phyloP scores from a whole-genome alignment of 2,329 filamentous ascomycete species.

The Ophiocordyceps camponoti-floridani region DNA sequence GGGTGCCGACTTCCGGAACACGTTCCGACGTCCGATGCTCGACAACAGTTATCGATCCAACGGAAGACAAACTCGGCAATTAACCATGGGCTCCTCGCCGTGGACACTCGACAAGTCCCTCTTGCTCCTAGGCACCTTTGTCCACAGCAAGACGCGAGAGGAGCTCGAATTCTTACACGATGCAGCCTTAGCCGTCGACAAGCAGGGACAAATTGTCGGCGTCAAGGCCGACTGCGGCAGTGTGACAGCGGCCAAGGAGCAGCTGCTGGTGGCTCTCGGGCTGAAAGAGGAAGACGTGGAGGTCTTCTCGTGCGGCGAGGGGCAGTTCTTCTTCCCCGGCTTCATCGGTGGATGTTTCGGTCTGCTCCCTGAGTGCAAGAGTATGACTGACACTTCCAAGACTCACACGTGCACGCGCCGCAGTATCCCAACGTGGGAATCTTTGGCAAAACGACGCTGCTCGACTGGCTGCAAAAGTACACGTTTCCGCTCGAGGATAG shows the following conservation, averaged over 20 bases:
- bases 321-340: constrained; percentile 68
- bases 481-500: constrained; percentile 86
- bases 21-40: not conserved
- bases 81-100: constrained; percentile 1
- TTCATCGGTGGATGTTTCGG: constrained; percentile 44
- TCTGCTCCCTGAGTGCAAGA: not conserved
- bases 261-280: constrained; percentile 21
- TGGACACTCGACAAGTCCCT: constrained; percentile 15
- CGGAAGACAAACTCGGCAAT: no score
- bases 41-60: not conserved
- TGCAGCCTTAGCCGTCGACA: constrained; percentile 31
- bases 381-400: constrained; percentile 22
- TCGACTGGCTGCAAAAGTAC: constrained; percentile 87
- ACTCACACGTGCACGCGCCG: constrained; percentile 88
- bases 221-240: constrained; percentile 20
- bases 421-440: constrained; percentile 92
- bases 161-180: constrained; percentile 33
- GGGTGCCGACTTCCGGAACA: no score
- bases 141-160: constrained; percentile 29
- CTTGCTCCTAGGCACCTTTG: constrained; percentile 35
- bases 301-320: constrained; percentile 19
- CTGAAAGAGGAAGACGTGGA: constrained; percentile 23
- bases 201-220: constrained; percentile 28
- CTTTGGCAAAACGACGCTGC: constrained; percentile 80
- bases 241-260: constrained; percentile 11